Conservation (phyloP, 371 early-diverging fungal genomes). For the Mucor irregularis region DNA sequence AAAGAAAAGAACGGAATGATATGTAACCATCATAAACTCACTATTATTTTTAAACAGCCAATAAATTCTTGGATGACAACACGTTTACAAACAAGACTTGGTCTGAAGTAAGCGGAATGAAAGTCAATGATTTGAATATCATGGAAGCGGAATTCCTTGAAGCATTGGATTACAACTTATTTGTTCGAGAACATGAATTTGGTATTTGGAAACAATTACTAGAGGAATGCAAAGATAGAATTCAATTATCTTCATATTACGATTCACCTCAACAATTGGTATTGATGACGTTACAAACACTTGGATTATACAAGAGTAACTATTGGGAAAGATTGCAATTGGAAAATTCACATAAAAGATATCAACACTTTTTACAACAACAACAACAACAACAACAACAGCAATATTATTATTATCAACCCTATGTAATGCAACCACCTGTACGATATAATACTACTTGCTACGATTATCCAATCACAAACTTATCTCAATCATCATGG, state of each 20-base stretch:
- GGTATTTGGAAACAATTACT: constrained; percentile 35
- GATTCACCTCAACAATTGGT: constrained; percentile 28
- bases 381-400: not conserved
- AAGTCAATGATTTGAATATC: constrained; percentile 60
- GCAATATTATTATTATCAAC: too few species aligned
- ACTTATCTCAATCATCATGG: constrained; percentile 29
- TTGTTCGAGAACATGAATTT: constrained; percentile 62
- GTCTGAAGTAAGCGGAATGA: constrained; percentile 70
- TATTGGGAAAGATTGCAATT: constrained; percentile 5
- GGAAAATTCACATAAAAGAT: constrained; percentile 12
- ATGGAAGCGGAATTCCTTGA: constrained; percentile 74
- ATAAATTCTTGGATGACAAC: constrained; percentile 71
- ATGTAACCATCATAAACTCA: too few species aligned
- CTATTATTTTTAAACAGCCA: constrained; percentile 34
- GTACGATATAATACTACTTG: too few species aligned
- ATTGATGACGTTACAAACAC: constrained; percentile 16
- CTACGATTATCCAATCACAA: constrained; percentile 20
- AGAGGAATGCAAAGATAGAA: constrained; percentile 26
- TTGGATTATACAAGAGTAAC: constrained; percentile 21
- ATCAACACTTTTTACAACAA: constrained; percentile 18
- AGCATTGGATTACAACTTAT: constrained; percentile 59
- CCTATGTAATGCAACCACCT: constrained; percentile 19
- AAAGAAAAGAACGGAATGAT: not conserved
- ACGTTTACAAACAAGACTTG: constrained; percentile 74
- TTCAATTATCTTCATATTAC: constrained; percentile 6